Percentiles rank a stretch among this genome's conserved stretches.
These are phyloP conservation scores for Raffaelea albimanens DNA, from an alignment of 2,329 filamentous ascomycete genomes.

Conservation along the genomic window DNA sequence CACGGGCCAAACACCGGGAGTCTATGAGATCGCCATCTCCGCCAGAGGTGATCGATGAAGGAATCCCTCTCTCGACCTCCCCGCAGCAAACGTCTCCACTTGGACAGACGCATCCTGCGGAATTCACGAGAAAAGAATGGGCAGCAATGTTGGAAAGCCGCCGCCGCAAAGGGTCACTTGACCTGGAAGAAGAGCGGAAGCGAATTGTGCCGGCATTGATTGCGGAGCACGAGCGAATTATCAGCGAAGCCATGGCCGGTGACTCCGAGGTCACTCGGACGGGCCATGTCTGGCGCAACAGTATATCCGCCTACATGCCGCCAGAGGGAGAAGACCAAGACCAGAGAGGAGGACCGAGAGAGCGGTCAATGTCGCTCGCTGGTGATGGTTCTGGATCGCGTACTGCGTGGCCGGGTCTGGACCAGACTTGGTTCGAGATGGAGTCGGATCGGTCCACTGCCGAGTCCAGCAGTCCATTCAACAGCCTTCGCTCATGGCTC, in stretches of 20 bases:
- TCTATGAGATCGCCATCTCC: neutral
- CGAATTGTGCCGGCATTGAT: conserved; percentile 11
- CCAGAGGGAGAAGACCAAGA: neutral
- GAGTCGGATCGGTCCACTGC: conserved; percentile 10
- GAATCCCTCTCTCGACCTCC: neutral
- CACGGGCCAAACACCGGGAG: conserved; percentile 1
- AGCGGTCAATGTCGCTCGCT: conserved; percentile 10
- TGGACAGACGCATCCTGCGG: neutral
- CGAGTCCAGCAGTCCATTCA: conserved; percentile 13
- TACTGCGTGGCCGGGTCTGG: conserved; percentile 5
- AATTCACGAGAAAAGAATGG: conserved; percentile 12
- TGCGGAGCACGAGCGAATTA: conserved; percentile 14
- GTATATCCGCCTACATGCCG: neutral
- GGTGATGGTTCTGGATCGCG: conserved; percentile 6
- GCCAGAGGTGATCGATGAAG: too few species aligned
- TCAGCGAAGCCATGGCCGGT: conserved; percentile 11
- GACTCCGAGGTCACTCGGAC: conserved; percentile 13
- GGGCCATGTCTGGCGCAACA: conserved; percentile 12
- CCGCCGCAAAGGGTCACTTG: conserved; percentile 2
- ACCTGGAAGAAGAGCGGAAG: conserved; percentile 11
- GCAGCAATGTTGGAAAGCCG: conserved; percentile 9
- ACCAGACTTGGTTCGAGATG: conserved; percentile 4
- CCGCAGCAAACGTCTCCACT: neutral
- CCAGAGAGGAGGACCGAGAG: conserved; percentile 1
- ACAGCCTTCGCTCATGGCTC: conserved; percentile 14